Percentiles rank a stretch among this genome's conserved stretches.
Evolutionary conservation across 768 basidiomycete genomes (phyloP).

Genomic region (Mycena vitilis): DNA sequence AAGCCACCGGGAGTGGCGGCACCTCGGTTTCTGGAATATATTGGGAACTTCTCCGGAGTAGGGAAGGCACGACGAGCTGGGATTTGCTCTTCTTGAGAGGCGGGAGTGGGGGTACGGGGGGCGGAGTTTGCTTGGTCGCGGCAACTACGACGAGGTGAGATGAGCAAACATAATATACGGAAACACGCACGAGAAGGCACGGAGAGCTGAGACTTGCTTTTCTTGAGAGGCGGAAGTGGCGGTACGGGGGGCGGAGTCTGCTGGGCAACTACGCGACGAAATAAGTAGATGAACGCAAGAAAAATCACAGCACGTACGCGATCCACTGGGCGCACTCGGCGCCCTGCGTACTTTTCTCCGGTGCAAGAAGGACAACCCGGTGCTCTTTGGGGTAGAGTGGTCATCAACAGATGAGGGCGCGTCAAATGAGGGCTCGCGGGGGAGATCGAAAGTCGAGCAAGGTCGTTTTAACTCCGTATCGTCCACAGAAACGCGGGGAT

Average conservation of each 20-base stretch:
- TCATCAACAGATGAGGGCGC: too few relatives aligned
- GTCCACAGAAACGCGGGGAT: constrained; percentile 9
- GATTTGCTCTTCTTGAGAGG: constrained; percentile 15
- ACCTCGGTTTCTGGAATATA: neutral
- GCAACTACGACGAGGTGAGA: neutral
- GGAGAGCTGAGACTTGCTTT: constrained; percentile 29
- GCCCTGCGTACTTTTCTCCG: constrained; percentile 18
- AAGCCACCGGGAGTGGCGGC: neutral
- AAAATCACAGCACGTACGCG: constrained; percentile 1
- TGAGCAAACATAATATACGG: neutral
- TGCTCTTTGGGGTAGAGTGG: neutral
- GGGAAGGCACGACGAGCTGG: constrained; percentile 27
- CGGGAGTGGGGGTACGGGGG: neutral
- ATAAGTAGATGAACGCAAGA: neutral
- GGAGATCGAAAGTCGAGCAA: neutral
- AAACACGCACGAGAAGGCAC: constrained; percentile 6
- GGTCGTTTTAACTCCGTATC: neutral
- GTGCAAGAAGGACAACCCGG: constrained; percentile 18
- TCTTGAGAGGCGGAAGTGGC: constrained; percentile 9
- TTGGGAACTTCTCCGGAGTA: constrained; percentile 20
- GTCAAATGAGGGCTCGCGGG: neutral
- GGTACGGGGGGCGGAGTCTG: too few relatives aligned
- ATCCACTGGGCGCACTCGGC: constrained; percentile 13
- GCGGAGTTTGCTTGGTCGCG: too few relatives aligned
- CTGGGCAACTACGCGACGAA: neutral